These are phyloP conservation scores for Vigna unguiculata DNA, from an alignment of 306 rosid species.

Conservation along the genomic window DNA sequence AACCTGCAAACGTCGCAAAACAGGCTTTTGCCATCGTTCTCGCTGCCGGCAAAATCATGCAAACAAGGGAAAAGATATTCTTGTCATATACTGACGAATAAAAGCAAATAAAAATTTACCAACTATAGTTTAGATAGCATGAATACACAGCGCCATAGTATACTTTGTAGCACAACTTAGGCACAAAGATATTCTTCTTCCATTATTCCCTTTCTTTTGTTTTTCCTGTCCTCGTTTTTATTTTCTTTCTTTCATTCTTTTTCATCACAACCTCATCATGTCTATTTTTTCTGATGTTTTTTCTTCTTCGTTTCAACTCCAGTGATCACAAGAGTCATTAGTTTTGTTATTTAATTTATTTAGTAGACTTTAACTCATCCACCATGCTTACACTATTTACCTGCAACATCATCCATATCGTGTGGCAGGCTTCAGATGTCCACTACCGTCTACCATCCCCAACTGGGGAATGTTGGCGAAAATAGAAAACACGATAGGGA, in stretches of 20 bases:
- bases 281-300: neutral
- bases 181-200: no score
- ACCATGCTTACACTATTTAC: no score
- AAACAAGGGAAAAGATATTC: slow-evolving; percentile 11
- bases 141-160: neutral
- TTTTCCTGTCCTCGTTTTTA: neutral
- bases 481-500: no score
- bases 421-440: no score
- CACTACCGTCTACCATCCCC: no score
- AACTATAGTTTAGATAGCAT: neutral
- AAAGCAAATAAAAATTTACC: neutral
- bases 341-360: no score
- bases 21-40: slow-evolving; percentile 55
- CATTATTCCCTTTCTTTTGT: neutral
- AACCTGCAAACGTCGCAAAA: slow-evolving; percentile 61
- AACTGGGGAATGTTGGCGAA: no score
- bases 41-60: slow-evolving; percentile 46
- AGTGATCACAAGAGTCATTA: neutral
- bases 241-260: neutral
- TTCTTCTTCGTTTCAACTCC: neutral
- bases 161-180: neutral
- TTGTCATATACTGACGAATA: slow-evolving; percentile 13
- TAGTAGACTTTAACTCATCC: no score
- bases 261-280: neutral
- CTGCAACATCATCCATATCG: no score